phyloP scores from a whole-genome alignment of 768 basidiomycete species.

The Amanita phalloides region DNA sequence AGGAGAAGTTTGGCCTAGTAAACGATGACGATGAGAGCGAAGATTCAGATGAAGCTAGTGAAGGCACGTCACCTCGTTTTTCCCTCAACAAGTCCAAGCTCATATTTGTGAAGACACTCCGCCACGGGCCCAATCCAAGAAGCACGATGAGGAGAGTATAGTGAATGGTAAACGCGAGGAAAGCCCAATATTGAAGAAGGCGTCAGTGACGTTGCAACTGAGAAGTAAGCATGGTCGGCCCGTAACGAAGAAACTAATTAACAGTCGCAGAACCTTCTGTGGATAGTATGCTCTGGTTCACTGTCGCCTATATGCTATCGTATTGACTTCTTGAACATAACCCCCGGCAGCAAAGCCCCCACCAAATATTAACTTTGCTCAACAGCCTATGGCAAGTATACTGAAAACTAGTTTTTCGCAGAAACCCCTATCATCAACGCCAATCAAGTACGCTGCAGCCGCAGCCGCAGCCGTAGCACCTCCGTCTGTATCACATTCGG shows the following conservation, averaged over 20 bases:
- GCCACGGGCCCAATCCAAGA: slow-evolving; percentile 57
- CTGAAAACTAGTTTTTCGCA: slow-evolving; percentile 62
- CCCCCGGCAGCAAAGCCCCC: slow-evolving; percentile 51
- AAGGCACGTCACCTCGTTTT: slow-evolving; percentile 35
- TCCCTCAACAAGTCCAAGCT: background rate
- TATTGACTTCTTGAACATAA: slow-evolving; percentile 11
- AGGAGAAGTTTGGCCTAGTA: slow-evolving; percentile 81
- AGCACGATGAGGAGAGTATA: slow-evolving; percentile 71
- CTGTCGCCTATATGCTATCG: slow-evolving; percentile 1
- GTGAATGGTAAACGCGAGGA: slow-evolving; percentile 67
- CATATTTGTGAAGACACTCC: slow-evolving; percentile 37
- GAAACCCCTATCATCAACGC: slow-evolving; percentile 52
- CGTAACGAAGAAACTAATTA: slow-evolving; percentile 6
- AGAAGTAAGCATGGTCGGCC: slow-evolving; percentile 47
- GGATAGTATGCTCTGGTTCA: slow-evolving; percentile 37
- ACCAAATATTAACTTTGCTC: slow-evolving; percentile 70
- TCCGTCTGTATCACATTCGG: slow-evolving; percentile 9
- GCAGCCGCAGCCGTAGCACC: slow-evolving; percentile 54
- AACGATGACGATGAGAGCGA: slow-evolving; percentile 73
- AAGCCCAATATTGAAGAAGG: slow-evolving; percentile 76
- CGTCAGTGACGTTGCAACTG: slow-evolving; percentile 45
- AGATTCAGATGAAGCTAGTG: slow-evolving; percentile 63
- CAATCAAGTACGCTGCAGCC: slow-evolving; percentile 87
- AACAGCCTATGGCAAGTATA: slow-evolving; percentile 67
- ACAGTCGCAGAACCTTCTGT: slow-evolving; percentile 51